Conservation (phyloP, 768 basidiomycete genomes). For the Lepiota venenata region DNA sequence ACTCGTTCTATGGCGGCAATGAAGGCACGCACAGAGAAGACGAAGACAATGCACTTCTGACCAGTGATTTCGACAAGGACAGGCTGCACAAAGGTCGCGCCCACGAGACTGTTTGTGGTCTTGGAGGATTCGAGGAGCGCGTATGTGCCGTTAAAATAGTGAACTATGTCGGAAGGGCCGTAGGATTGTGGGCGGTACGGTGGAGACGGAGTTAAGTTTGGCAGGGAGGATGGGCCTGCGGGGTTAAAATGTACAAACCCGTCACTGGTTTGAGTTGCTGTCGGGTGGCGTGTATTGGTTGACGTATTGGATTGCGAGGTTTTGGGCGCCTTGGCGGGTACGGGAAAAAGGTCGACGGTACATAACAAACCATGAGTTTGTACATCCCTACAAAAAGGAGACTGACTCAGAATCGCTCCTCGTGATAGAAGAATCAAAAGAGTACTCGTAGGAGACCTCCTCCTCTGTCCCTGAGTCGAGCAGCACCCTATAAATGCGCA, state of each 20-base stretch:
- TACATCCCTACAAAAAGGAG: constrained; percentile 45
- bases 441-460: constrained; percentile 48
- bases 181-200: constrained; percentile 10
- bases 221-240: constrained; percentile 10
- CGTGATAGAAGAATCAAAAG: constrained; percentile 1
- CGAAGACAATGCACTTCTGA: constrained; percentile 55
- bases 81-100: constrained; percentile 59
- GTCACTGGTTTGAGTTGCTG: constrained; percentile 1
- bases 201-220: constrained; percentile 7
- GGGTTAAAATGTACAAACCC: constrained; percentile 10
- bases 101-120: constrained; percentile 50
- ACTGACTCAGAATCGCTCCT: constrained; percentile 14
- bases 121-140: constrained; percentile 49
- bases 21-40: constrained; percentile 51
- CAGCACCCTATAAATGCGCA: constrained; percentile 44
- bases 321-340: constrained; percentile 28
- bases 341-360: constrained; percentile 74
- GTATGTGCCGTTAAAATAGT: constrained; percentile 32
- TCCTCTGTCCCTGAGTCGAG: constrained; percentile 34
- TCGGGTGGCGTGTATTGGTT: constrained; percentile 1
- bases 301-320: constrained; percentile 6
- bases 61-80: constrained; percentile 53
- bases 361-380: constrained; percentile 69
- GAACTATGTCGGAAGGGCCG: constrained; percentile 34
- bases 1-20: not conserved